Conservation (phyloP, 1,284 basidiomycete genomes). For the Anthracocystis walkeri region DNA sequence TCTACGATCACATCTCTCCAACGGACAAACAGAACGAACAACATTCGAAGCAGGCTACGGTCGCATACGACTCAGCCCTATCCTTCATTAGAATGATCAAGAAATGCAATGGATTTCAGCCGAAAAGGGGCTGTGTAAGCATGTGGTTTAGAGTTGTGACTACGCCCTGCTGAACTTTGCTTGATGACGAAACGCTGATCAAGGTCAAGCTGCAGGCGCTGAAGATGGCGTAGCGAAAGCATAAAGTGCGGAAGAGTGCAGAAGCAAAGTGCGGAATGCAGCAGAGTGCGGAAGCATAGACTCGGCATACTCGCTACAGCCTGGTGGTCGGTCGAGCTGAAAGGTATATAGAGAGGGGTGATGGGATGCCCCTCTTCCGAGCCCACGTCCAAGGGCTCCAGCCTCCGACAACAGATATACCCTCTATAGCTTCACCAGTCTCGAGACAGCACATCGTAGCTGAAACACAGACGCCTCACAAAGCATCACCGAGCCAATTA, state of each 20-base stretch:
- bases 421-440: too few species aligned
- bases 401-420: too few species aligned
- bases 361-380: too few species aligned
- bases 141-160: background rate
- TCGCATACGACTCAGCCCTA: slow-evolving; percentile 31
- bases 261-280: background rate
- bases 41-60: slow-evolving; percentile 37
- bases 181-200: background rate
- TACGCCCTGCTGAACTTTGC: background rate
- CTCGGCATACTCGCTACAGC: background rate
- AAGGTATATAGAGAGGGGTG: background rate
- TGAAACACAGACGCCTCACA: too few species aligned
- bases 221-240: background rate
- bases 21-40: slow-evolving; percentile 29
- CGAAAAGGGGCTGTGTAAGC: background rate
- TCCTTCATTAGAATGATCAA: slow-evolving; percentile 21
- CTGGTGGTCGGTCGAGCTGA: background rate
- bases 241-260: background rate
- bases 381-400: too few species aligned
- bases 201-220: background rate
- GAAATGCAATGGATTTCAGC: background rate
- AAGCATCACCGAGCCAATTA: too few species aligned
- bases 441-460: too few species aligned
- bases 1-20: background rate
- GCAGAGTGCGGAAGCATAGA: background rate